phyloP scores from a whole-genome alignment of 2,329 filamentous ascomycete species.

The Talaromyces sp. region DNA sequence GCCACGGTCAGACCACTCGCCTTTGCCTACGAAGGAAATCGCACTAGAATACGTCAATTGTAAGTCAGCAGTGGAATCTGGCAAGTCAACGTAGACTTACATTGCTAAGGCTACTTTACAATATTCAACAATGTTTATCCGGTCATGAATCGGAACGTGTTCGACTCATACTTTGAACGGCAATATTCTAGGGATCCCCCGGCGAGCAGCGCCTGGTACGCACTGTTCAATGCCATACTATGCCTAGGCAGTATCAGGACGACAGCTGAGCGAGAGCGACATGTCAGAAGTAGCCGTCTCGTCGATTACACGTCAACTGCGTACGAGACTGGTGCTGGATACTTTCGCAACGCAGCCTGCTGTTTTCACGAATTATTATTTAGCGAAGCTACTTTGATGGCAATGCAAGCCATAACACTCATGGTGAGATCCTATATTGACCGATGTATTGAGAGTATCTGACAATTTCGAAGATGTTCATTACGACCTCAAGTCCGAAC shows the following conservation, averaged over 20 bases:
- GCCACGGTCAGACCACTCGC: conserved; percentile 3
- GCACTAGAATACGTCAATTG: conserved; percentile 9
- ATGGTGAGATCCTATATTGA: neutral
- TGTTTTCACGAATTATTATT: conserved; percentile 13
- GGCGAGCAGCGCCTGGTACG: neutral
- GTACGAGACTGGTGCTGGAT: conserved; percentile 3
- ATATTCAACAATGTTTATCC: conserved; percentile 9
- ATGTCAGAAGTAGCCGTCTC: conserved; percentile 9
- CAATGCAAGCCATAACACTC: conserved; percentile 11
- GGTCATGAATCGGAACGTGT: conserved; percentile 1
- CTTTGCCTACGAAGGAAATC: neutral
- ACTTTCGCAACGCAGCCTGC: conserved; percentile 10
- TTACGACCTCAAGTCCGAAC: conserved; percentile 13
- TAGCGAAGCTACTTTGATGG: neutral
- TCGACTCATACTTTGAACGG: conserved; percentile 2
- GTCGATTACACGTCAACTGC: conserved; percentile 12
- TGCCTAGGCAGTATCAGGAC: conserved; percentile 10
- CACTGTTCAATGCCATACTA: conserved; percentile 6
- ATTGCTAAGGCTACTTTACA: neutral
- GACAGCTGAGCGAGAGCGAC: conserved; percentile 10
- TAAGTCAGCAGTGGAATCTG: neutral
- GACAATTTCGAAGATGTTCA: conserved; percentile 7
- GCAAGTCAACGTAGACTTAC: neutral
- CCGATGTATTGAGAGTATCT: neutral
- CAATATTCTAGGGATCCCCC: conserved; percentile 8